Percentiles rank a stretch among this genome's conserved stretches.
These are phyloP conservation scores for Eucommia ulmoides DNA, from an alignment of 257 asterid species.

Conservation along the genomic window DNA sequence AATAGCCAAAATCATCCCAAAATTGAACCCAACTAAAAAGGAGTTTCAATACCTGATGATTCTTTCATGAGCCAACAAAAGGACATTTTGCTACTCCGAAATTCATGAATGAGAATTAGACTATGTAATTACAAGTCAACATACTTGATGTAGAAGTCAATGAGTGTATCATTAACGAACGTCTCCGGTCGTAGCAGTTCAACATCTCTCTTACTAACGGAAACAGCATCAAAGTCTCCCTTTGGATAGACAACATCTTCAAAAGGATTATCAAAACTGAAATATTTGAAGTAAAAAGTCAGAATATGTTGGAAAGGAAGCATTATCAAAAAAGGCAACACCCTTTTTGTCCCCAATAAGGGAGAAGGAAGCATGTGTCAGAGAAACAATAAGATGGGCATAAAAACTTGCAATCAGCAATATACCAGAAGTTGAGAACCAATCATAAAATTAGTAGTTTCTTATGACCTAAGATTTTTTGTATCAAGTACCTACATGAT, in stretches of 20 bases:
- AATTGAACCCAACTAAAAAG: too few relatives aligned
- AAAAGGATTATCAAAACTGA: slow-evolving; percentile 65
- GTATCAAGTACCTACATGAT: too few relatives aligned
- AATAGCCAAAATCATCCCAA: too few relatives aligned
- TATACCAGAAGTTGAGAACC: too few relatives aligned
- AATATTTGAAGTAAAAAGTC: slow-evolving; percentile 16
- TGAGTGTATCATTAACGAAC: slow-evolving; percentile 82
- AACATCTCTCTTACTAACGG: slow-evolving; percentile 73
- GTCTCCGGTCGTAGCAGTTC: slow-evolving; percentile 83
- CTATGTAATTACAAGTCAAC: slow-evolving; percentile 16
- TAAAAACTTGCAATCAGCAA: neutral
- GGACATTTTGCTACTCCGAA: neutral
- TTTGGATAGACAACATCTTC: slow-evolving; percentile 80
- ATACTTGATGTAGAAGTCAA: slow-evolving; percentile 90
- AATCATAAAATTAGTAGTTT: too few relatives aligned
- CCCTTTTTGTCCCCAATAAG: too few relatives aligned
- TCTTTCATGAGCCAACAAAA: neutral
- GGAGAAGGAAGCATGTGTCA: neutral
- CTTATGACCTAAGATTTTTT: too few relatives aligned
- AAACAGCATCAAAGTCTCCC: slow-evolving; percentile 90
- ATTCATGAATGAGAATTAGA: neutral
- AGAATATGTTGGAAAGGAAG: slow-evolving; percentile 7
- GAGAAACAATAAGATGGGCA: neutral
- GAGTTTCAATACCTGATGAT: too few relatives aligned
- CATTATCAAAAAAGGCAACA: too few relatives aligned